Conservation (phyloP, 495 filamentous ascomycete species). For the Penicillium daleae region DNA sequence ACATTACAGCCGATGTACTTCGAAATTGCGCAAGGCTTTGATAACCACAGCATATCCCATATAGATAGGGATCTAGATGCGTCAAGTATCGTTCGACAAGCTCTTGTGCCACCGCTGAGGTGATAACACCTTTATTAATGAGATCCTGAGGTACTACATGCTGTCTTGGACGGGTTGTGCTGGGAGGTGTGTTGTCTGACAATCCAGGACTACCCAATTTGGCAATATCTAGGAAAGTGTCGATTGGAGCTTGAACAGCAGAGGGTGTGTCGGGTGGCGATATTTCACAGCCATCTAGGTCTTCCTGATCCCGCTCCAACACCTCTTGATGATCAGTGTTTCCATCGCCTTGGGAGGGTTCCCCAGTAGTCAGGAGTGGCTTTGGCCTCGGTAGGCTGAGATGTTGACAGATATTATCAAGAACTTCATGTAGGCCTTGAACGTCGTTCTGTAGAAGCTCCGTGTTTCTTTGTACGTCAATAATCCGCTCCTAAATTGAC, state of each 20-base stretch:
- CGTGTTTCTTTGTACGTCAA: conserved; percentile 17
- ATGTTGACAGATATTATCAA: conserved; percentile 22
- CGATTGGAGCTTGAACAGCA: conserved; percentile 44
- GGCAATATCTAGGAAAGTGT: conserved; percentile 37
- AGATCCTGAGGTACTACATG: conserved; percentile 37
- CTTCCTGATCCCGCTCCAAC: conserved; percentile 24
- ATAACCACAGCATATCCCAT: conserved; percentile 43
- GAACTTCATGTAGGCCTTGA: conserved; percentile 13
- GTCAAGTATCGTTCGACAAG: conserved; percentile 44
- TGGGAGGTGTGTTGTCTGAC: conserved; percentile 29
- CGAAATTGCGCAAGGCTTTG: conserved; percentile 36
- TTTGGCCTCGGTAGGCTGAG: conserved; percentile 22
- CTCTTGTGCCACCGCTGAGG: conserved; percentile 35
- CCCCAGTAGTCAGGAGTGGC: conserved; percentile 20
- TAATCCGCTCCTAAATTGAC: not conserved
- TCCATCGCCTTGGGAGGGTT: conserved; percentile 6
- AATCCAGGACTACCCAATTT: conserved; percentile 32
- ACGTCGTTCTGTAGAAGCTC: conserved; percentile 29
- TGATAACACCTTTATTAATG: conserved; percentile 42
- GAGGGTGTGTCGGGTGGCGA: conserved; percentile 37
- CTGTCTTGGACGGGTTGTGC: conserved; percentile 23
- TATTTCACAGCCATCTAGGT: conserved; percentile 33
- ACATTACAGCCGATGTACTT: conserved; percentile 36
- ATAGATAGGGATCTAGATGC: conserved; percentile 48
- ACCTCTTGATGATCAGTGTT: conserved; percentile 19